phyloP scores from a whole-genome alignment of 129 eudicot genomes.

The Oenanthe sinensis region DNA sequence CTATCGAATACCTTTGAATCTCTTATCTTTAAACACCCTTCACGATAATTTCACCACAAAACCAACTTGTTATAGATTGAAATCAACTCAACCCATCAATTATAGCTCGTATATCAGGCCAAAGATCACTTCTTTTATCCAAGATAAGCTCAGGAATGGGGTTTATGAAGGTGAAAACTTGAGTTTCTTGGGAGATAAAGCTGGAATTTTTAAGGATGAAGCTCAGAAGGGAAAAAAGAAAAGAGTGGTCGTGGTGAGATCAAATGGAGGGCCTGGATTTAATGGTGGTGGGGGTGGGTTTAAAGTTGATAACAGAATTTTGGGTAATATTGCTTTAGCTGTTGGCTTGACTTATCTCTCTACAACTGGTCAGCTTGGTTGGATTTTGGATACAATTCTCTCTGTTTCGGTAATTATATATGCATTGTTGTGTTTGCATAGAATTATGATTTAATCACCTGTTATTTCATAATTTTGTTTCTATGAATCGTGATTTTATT shows the following conservation, averaged over 20 bases:
- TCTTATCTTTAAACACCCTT: slow-evolving; percentile 30
- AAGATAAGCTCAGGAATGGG: slow-evolving; percentile 18
- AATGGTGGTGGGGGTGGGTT: slow-evolving; percentile 57
- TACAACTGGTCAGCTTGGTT: slow-evolving; percentile 78
- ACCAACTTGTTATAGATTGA: slow-evolving; percentile 16
- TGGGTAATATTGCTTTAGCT: slow-evolving; percentile 75
- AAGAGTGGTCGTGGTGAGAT: slow-evolving; percentile 47
- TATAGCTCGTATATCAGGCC: slow-evolving; percentile 13
- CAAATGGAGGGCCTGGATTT: slow-evolving; percentile 31
- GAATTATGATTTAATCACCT: background rate
- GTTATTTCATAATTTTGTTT: background rate
- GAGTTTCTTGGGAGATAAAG: slow-evolving; percentile 21
- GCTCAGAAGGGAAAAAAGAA: slow-evolving; percentile 15
- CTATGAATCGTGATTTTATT: background rate
- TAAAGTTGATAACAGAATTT: slow-evolving; percentile 38
- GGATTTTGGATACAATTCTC: slow-evolving; percentile 86
- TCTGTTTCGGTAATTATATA: slow-evolving; percentile 59
- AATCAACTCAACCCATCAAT: slow-evolving; percentile 28
- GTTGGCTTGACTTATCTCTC: slow-evolving; percentile 74
- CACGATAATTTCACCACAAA: slow-evolving; percentile 11
- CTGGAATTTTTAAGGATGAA: slow-evolving; percentile 23
- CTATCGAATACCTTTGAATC: slow-evolving; percentile 34
- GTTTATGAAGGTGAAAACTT: slow-evolving; percentile 12
- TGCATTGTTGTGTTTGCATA: background rate
- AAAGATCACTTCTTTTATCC: slow-evolving; percentile 27